Percentiles rank a stretch among this genome's conserved stretches.
Evolutionary conservation across 179 eudicot genomes (phyloP).

Genomic region (Beta lomatogona): DNA sequence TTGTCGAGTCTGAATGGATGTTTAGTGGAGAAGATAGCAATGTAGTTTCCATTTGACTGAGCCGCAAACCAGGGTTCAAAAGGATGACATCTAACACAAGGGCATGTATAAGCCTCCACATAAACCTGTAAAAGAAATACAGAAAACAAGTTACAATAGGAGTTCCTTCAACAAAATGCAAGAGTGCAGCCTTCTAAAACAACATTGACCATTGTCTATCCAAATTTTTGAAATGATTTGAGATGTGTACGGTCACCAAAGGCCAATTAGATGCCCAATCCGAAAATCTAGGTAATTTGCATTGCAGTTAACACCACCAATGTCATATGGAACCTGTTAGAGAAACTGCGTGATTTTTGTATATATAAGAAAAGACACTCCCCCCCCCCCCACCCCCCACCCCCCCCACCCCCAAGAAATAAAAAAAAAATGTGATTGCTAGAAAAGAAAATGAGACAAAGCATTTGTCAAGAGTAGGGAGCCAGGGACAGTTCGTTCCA

Average conservation of each 20-base stretch:
- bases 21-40: slow-evolving; percentile 77
- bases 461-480: not conserved
- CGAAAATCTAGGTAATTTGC: too few relatives aligned
- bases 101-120: slow-evolving; percentile 87
- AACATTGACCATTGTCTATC: not conserved
- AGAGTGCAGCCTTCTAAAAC: not conserved
- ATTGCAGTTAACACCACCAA: too few relatives aligned
- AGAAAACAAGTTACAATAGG: not conserved
- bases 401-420: not conserved
- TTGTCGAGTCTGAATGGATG: slow-evolving; percentile 79
- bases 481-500: too few relatives aligned
- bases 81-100: slow-evolving; percentile 70
- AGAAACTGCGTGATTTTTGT: too few relatives aligned
- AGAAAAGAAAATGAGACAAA: not conserved
- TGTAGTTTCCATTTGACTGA: slow-evolving; percentile 89
- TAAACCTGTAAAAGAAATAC: slow-evolving; percentile 53
- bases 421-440: too few relatives aligned
- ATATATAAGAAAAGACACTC: too few relatives aligned
- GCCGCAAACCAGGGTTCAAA: slow-evolving; percentile 71
- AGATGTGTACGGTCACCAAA: not conserved
- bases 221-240: too few relatives aligned
- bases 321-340: too few relatives aligned
- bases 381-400: not conserved
- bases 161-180: not conserved
- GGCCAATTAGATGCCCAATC: too few relatives aligned